Evolutionary conservation across 2,329 filamentous ascomycete species (phyloP).

Genomic region (Biscogniauxia marginata): DNA sequence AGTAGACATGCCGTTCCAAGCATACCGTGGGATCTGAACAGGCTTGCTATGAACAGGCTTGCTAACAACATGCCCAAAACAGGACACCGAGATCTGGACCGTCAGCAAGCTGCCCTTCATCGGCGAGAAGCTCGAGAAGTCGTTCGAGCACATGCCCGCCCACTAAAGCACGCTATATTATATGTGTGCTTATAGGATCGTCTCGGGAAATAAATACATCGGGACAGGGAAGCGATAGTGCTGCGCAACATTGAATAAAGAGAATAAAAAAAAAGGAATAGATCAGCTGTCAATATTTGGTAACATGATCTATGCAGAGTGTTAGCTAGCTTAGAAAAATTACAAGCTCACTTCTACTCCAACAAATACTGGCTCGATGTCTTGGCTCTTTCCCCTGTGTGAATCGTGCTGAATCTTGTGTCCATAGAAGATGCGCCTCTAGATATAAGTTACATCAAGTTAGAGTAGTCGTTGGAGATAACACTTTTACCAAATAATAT

Average conservation of each 20-base stretch:
- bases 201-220: no score
- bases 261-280: background rate
- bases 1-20: conserved; percentile 23
- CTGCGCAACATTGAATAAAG: background rate
- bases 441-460: no score
- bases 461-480: no score
- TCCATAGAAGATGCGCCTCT: no score
- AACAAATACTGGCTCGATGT: background rate
- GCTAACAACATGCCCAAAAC: conserved; percentile 3
- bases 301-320: background rate
- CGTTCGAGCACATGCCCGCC: conserved; percentile 61
- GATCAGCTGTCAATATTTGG: background rate
- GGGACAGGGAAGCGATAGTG: background rate
- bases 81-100: conserved; percentile 70
- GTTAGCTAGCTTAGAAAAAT: background rate
- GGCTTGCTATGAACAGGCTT: no score
- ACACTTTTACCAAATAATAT: no score
- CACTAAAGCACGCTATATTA: conserved; percentile 11
- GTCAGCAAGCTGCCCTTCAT: conserved; percentile 68
- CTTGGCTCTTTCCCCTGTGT: background rate
- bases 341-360: background rate
- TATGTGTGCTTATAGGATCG: background rate
- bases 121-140: conserved; percentile 62
- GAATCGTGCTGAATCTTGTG: background rate
- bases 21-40: no score